Conservation (phyloP, 2,329 filamentous ascomycete genomes). For the Rachicladosporium sp. region DNA sequence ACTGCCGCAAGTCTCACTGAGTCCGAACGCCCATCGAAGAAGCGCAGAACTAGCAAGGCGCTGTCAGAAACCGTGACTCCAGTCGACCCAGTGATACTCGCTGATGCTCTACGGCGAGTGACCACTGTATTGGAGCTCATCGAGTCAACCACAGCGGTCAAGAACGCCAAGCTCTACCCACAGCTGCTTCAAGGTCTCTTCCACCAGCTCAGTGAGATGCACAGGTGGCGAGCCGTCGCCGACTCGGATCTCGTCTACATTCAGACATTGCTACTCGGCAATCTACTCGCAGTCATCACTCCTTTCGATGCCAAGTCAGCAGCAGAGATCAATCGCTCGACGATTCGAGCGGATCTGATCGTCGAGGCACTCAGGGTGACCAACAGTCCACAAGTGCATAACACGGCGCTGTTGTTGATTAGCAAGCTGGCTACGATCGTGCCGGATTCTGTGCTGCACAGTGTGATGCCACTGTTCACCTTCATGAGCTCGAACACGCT, state of each 20-base stretch:
- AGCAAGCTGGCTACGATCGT: conserved; percentile 76
- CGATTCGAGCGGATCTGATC: conserved; percentile 76
- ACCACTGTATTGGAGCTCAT: conserved; percentile 83
- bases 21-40: conserved; percentile 62
- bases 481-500: conserved; percentile 92
- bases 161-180: conserved; percentile 55
- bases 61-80: conserved; percentile 49
- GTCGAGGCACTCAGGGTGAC: conserved; percentile 85
- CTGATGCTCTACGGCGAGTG: conserved; percentile 57
- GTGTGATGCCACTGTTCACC: conserved; percentile 97
- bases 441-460: conserved; percentile 85
- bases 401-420: conserved; percentile 75
- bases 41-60: conserved; percentile 55
- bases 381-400: conserved; percentile 85
- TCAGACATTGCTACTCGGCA: conserved; percentile 71
- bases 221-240: conserved; percentile 68
- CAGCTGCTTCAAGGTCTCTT: conserved; percentile 71
- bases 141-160: conserved; percentile 49
- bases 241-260: conserved; percentile 83
- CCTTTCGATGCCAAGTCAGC: conserved; percentile 44
- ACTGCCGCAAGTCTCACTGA: conserved; percentile 60
- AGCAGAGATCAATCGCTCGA: conserved; percentile 56
- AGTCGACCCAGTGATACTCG: conserved; percentile 53
- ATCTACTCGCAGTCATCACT: conserved; percentile 72
- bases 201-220: conserved; percentile 71